Evolutionary conservation across 1,139 yeast species (phyloP), one percentile per base, ranked within the genome.

Genomic region (Hyphopichia buzzinii): DNA sequence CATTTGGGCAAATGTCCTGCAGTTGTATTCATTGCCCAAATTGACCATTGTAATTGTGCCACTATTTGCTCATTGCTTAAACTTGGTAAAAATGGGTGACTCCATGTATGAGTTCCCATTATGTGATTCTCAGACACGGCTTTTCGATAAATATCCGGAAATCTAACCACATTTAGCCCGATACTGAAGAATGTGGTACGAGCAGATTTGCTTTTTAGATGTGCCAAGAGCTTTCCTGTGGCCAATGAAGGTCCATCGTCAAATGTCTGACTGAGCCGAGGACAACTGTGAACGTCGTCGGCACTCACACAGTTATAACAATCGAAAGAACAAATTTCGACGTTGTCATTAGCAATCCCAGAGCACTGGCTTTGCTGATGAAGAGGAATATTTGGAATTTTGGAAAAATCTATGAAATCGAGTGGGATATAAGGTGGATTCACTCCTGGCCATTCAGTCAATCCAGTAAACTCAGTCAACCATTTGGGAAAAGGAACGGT

Each of bases 1-100:
- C 92, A 92, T 51, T 84, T 83, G 11, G 97, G 97, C n/a, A 86
- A 57, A 50, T 89, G 92, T 16, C 81, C 72, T 0, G 88, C 85
- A 0, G 97, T 89, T 3, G 97, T 96, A 62, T 92, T 89, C 94
- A 89, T 87, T 4, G 97, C 96, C 97, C 97, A 90, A 26, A 89
- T 80, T 2, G 95, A 84, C 98, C 97, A 90, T 61, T 90, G 83
- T 32, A 90, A 64, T 57, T 90, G 96, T 0, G 97, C 96, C 40
- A 85, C 80, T 15, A 90, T 78, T 43, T 87, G 77, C 57, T 87
- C 92, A 55, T 88, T 88, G 13, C 79, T 59, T 39, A 90, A 67
- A 1, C 81, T 63, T 1, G 97, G 97, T 42, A 90, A 69, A 49
- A 83, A 86, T 40, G 81, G 80, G 62, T 90, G 97, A 4, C 92